These are phyloP conservation scores for Aureobasidium zeae DNA, from an alignment of 2,329 filamentous ascomycete genomes.

Conservation along the genomic window DNA sequence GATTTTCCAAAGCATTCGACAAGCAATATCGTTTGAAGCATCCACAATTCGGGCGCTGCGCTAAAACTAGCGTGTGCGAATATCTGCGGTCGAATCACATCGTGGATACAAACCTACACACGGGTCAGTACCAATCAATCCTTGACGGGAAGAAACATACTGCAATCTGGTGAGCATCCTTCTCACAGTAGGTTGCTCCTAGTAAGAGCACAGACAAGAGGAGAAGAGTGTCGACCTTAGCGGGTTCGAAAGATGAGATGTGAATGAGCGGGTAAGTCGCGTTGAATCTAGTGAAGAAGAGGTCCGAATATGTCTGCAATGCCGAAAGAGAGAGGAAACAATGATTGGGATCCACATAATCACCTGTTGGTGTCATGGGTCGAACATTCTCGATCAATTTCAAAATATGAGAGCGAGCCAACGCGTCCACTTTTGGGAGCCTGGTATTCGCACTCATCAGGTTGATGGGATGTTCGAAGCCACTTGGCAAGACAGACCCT, in stretches of 20 bases:
- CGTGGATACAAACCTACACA: slow-evolving; percentile 47
- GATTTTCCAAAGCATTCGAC: slow-evolving; percentile 58
- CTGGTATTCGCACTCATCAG: slow-evolving; percentile 27
- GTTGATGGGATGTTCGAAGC: slow-evolving; percentile 29
- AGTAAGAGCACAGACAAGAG: slow-evolving; percentile 48
- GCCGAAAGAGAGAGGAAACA: slow-evolving; percentile 42
- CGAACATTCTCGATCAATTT: slow-evolving; percentile 43
- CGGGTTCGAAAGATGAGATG: slow-evolving; percentile 47
- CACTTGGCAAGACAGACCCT: slow-evolving; percentile 9
- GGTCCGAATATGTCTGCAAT: slow-evolving; percentile 48
- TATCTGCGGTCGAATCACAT: slow-evolving; percentile 50
- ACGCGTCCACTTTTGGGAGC: slow-evolving; percentile 34
- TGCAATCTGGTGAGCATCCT: slow-evolving; percentile 50
- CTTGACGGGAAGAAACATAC: slow-evolving; percentile 24
- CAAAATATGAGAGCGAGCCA: slow-evolving; percentile 36
- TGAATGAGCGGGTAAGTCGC: slow-evolving; percentile 52
- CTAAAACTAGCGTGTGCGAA: slow-evolving; percentile 50
- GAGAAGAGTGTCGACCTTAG: slow-evolving; percentile 42
- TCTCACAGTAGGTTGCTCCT: slow-evolving; percentile 53
- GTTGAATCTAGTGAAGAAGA: slow-evolving; percentile 55
- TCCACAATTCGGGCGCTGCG: slow-evolving; percentile 51
- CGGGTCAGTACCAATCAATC: slow-evolving; percentile 8
- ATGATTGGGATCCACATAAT: slow-evolving; percentile 40
- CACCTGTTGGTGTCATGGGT: slow-evolving; percentile 41
- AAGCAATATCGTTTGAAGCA: slow-evolving; percentile 51